A percentile compares a stretch with the other conserved stretches of the same genome.
phyloP scores from a whole-genome alignment of 2,329 filamentous ascomycete species.

The Aspergillus sp. region DNA sequence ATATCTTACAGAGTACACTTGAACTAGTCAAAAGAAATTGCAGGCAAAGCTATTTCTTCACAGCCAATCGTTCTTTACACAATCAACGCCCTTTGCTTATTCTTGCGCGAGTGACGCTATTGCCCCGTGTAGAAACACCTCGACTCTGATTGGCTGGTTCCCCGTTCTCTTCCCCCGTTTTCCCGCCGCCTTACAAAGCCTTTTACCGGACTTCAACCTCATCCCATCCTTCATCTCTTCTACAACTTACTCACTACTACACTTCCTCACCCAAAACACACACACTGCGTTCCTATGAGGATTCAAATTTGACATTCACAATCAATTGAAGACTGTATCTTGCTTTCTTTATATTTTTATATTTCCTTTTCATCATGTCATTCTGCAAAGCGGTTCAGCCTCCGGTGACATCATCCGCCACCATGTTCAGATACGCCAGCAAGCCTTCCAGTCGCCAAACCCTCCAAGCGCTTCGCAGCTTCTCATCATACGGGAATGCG shows the following conservation, averaged over 20 bases:
- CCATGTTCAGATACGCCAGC: slow-evolving; percentile 31
- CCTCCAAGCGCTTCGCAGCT: slow-evolving; percentile 36
- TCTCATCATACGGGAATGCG: slow-evolving; percentile 39
- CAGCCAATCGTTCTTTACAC: too few species aligned
- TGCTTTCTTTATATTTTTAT: neutral
- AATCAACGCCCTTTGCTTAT: too few species aligned
- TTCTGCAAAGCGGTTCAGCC: slow-evolving; percentile 29
- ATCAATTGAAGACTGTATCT: neutral
- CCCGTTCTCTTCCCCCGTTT: slow-evolving; percentile 12
- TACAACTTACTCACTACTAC: slow-evolving; percentile 1
- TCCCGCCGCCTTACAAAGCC: slow-evolving; percentile 16
- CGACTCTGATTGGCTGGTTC: slow-evolving; percentile 30
- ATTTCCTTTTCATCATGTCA: slow-evolving; percentile 27
- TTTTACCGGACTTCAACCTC: slow-evolving; percentile 9
- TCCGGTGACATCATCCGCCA: slow-evolving; percentile 42
- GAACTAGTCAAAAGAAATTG: too few species aligned
- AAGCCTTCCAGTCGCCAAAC: slow-evolving; percentile 33
- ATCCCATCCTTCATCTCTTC: slow-evolving; percentile 1
- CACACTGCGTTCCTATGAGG: neutral
- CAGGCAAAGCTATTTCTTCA: too few species aligned
- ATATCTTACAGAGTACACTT: too few species aligned
- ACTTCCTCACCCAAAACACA: neutral
- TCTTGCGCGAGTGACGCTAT: slow-evolving; percentile 22
- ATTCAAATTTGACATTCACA: neutral
- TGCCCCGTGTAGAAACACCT: slow-evolving; percentile 31